These are phyloP conservation scores for Sicyos baderoa DNA, from an alignment of 306 rosid genomes.

Conservation along the genomic window DNA sequence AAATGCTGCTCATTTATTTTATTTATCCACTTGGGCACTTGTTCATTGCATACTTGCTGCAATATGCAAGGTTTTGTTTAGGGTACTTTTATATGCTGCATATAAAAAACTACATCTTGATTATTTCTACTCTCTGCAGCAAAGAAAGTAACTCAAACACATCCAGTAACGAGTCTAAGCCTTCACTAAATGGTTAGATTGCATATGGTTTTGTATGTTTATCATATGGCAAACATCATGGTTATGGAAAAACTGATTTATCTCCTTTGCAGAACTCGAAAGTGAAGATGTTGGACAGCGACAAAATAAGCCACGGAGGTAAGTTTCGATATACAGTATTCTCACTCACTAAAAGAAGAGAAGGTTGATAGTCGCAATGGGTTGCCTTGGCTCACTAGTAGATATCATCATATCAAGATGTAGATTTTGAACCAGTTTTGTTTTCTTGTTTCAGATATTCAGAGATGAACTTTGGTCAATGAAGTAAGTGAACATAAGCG, in stretches of 20 bases:
- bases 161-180: conserved; percentile 54
- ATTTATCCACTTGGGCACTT: not conserved
- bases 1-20: not conserved
- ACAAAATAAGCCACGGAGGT: conserved; percentile 88
- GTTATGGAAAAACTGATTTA: not conserved
- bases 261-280: conserved; percentile 42
- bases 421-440: not conserved
- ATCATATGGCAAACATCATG: not conserved
- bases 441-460: conserved; percentile 63
- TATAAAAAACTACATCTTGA: not conserved
- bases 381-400: not conserved
- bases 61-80: not conserved
- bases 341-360: not conserved
- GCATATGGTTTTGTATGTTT: not conserved
- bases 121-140: conserved; percentile 39
- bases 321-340: conserved; percentile 24
- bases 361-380: not conserved
- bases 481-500: conserved; percentile 50
- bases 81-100: not conserved
- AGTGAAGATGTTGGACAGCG: conserved; percentile 79
- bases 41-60: not conserved
- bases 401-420: conserved; percentile 7
- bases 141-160: conserved; percentile 48
- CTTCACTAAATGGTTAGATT: conserved; percentile 63
- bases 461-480: conserved; percentile 85